phyloP scores from a whole-genome alignment of 2,329 filamentous ascomycete species.

The Herpomyces periplanetae region DNA sequence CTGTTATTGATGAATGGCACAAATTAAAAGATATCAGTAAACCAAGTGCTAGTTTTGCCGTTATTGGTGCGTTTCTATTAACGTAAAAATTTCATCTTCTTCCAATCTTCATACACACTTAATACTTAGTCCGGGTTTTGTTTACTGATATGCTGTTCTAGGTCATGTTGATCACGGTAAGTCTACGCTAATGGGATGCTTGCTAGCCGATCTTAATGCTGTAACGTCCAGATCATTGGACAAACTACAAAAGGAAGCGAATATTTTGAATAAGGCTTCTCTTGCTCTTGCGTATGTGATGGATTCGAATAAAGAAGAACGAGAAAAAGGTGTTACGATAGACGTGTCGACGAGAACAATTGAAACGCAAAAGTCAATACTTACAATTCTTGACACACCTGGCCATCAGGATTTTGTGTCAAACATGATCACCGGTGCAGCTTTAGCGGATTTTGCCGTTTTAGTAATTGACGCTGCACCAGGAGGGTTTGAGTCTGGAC shows the following conservation, averaged over 20 bases:
- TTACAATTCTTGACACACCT: constrained; percentile 79
- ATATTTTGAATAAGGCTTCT: constrained; percentile 65
- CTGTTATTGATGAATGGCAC: constrained; percentile 44
- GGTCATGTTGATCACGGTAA: constrained; percentile 93
- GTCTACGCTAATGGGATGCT: constrained; percentile 81
- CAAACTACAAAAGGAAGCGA: constrained; percentile 51
- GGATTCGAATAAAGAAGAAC: constrained; percentile 62
- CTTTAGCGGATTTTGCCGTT: constrained; percentile 77
- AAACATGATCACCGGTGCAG: constrained; percentile 92
- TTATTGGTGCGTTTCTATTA: constrained; percentile 30
- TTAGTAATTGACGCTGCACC: constrained; percentile 66
- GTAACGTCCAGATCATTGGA: constrained; percentile 62
- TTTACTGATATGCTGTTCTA: constrained; percentile 8
- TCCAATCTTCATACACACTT: constrained; percentile 1
- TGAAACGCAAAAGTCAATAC: constrained; percentile 45
- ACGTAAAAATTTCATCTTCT: too few species aligned
- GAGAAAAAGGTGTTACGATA: constrained; percentile 63
- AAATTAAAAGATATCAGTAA: constrained; percentile 35
- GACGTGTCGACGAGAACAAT: constrained; percentile 88
- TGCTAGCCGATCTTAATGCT: constrained; percentile 53
- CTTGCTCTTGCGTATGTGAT: constrained; percentile 92
- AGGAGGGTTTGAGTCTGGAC: constrained; percentile 65
- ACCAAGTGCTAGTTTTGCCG: constrained; percentile 53
- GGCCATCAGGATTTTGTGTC: constrained; percentile 86
- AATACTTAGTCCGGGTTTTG: constrained; percentile 2